Evolutionary conservation across 2,329 filamentous ascomycete genomes (phyloP), one percentile per base, ranked within the genome.

Genomic region (Cytospora mali): DNA sequence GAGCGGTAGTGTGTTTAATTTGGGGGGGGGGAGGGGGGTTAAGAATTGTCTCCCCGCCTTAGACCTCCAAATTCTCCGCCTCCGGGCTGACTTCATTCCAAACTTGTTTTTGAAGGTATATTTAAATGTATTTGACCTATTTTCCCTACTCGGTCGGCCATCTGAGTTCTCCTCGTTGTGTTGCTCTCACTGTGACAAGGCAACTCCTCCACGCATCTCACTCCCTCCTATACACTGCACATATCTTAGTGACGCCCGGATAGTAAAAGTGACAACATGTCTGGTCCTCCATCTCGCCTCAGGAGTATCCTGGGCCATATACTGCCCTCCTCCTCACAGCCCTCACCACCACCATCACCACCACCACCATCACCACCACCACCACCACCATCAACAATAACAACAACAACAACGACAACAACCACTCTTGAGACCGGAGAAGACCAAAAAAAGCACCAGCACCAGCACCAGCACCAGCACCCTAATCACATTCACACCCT

Each of bases 401-500:
- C 58, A 3, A 14, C 35, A 7, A 25, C 51, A 6, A 66, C 62
- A 62, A 68, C 58, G 70, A 69, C 53, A 75, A 72, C 57, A 73
- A 76, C 61, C 79, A 76, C 57, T 62, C 18, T 46, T 56, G 56
- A 53, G 52, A n/a, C 46, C 27, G 49, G 39, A 27, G 18, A 68
- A 77, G n/a, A 67, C 73, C n/a, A n/a, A n/a, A n/a, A n/a, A n/a
- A n/a, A n/a, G n/a, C n/a, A n/a, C n/a, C n/a, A n/a, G n/a, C n/a
- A n/a, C n/a, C n/a, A n/a, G n/a, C n/a, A n/a, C n/a, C n/a, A n/a
- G 54, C 79, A 71, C 73, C 75, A 68, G 62, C 77, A 80, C 65
- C 80, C 79, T 67, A 75, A 80, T 71, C 86, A 92, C 75, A 84
- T 90, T 70, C 90, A 94, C 75, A 86, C 89, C 18, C 85, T 98